Conservation (phyloP, 2,329 filamentous ascomycete species). For the Diaporthe helianthi region DNA sequence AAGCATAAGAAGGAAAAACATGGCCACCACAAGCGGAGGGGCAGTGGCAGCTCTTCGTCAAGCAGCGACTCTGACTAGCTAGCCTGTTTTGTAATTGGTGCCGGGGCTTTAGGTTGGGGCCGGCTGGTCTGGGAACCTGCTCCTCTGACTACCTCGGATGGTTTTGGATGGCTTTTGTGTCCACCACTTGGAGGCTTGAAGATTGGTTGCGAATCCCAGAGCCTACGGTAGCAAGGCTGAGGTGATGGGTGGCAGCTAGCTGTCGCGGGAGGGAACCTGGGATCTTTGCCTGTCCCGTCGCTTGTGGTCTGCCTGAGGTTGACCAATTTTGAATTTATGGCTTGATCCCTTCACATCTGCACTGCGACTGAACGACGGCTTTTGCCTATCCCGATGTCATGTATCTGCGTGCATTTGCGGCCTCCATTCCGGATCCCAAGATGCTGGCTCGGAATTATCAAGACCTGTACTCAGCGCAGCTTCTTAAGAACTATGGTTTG, state of each 20-base stretch:
- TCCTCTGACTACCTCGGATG: not conserved
- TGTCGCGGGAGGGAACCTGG: no score
- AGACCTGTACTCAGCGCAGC: no score
- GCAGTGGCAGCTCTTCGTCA: constrained; percentile 25
- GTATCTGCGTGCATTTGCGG: no score
- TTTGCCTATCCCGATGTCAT: not conserved
- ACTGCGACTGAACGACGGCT: no score
- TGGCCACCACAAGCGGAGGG: constrained; percentile 26
- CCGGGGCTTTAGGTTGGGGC: no score
- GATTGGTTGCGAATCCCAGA: not conserved
- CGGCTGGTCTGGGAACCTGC: no score
- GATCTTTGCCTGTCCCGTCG: not conserved
- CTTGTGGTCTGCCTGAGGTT: not conserved
- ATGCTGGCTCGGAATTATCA: no score
- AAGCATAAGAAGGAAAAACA: constrained; percentile 14
- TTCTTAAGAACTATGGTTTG: no score
- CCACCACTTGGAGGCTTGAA: no score
- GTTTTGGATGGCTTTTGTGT: no score
- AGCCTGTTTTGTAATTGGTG: not conserved
- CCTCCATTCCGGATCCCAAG: no score
- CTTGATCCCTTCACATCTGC: not conserved
- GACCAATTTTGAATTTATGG: not conserved
- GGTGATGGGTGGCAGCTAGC: not conserved
- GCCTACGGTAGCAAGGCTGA: not conserved
- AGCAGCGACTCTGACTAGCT: constrained; percentile 27